phyloP scores from a whole-genome alignment of 2,329 filamentous ascomycete genomes.

The Cladosporium sp. region DNA sequence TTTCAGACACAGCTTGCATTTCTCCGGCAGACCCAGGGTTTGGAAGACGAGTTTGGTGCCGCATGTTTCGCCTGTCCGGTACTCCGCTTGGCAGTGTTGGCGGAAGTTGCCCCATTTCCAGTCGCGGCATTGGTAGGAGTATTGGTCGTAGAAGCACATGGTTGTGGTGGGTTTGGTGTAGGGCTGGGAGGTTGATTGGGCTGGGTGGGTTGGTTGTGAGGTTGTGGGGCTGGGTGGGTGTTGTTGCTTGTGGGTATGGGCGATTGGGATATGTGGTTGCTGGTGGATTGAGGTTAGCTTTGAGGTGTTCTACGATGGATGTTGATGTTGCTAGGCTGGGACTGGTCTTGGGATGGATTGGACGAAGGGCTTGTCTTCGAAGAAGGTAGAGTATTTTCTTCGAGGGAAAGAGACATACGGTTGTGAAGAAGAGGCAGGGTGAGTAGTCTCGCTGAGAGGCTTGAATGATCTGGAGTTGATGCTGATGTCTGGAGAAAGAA shows the following conservation, averaged over 20 bases:
- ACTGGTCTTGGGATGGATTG: not conserved
- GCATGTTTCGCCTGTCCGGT: slow-evolving; percentile 93
- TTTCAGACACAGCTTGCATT: slow-evolving; percentile 84
- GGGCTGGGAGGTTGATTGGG: not conserved
- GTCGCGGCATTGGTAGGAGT: slow-evolving; percentile 78
- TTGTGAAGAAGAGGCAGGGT: not conserved
- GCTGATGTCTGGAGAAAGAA: slow-evolving; percentile 11
- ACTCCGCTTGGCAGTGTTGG: slow-evolving; percentile 89
- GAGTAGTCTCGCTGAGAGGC: not conserved
- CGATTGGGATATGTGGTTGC: slow-evolving; percentile 3
- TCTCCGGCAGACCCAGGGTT: slow-evolving; percentile 58
- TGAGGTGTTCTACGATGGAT: not conserved
- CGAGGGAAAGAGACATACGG: not conserved
- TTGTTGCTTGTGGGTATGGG: too few relatives aligned
- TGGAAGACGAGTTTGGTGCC: slow-evolving; percentile 87
- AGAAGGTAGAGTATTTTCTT: not conserved
- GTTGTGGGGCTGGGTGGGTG: too few relatives aligned
- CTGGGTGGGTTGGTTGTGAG: not conserved
- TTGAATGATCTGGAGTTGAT: slow-evolving; percentile 1
- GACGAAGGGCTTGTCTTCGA: too few relatives aligned
- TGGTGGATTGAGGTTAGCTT: not conserved
- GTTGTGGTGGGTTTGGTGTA: not conserved
- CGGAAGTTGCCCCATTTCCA: slow-evolving; percentile 95
- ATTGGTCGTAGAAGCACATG: slow-evolving; percentile 98
- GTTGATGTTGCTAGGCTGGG: not conserved